Conservation (phyloP, 148 eudicot species). For the Gaultheria prostrata region DNA sequence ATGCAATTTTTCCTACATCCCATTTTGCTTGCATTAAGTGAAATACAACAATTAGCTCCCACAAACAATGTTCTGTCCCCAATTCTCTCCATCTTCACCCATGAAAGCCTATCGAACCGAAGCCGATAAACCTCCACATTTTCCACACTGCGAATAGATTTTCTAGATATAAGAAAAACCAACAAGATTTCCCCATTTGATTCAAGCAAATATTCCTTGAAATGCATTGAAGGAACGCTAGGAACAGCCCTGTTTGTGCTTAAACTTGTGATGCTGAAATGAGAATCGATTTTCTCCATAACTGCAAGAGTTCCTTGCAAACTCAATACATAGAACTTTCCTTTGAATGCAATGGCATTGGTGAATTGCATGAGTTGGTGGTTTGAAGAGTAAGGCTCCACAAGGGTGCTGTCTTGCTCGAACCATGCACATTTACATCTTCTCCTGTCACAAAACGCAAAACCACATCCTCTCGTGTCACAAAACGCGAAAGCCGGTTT, state of each 20-base stretch:
- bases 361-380: constrained; percentile 23
- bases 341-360: constrained; percentile 23
- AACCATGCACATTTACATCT: not conserved
- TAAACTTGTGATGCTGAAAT: constrained; percentile 9
- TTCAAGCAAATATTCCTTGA: not conserved
- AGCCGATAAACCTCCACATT: not conserved
- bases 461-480: not conserved
- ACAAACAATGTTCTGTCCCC: constrained; percentile 19
- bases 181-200: not conserved
- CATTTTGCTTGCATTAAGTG: constrained; percentile 21
- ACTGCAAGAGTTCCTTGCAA: constrained; percentile 32
- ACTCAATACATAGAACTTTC: constrained; percentile 31
- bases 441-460: no score
- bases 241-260: constrained; percentile 32
- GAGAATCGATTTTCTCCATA: constrained; percentile 20
- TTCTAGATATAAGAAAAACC: not conserved
- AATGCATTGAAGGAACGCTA: constrained; percentile 2
- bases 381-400: constrained; percentile 22
- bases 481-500: constrained; percentile 10
- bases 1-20: constrained; percentile 26
- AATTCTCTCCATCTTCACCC: no score
- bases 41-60: constrained; percentile 22
- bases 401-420: constrained; percentile 8
- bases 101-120: no score
- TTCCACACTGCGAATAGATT: constrained; percentile 26